Conservation (phyloP, 768 basidiomycete genomes). For the Sporobolomyces pararoseus region DNA sequence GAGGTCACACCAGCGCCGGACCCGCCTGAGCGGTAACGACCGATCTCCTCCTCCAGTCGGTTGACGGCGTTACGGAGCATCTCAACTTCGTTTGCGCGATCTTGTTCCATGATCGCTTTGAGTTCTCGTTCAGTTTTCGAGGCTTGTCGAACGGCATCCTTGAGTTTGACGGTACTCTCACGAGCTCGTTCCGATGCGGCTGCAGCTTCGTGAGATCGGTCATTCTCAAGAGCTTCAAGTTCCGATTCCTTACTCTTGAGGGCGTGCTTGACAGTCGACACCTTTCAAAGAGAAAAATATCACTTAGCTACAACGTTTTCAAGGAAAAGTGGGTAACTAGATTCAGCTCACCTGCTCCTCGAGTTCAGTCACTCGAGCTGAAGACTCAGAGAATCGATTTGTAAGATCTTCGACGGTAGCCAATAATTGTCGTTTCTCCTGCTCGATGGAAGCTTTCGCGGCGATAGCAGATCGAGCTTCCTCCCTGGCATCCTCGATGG, state of each 20-base stretch:
- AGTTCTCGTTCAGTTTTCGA: constrained; percentile 57
- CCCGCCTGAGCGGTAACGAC: neutral
- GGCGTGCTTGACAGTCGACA: constrained; percentile 1
- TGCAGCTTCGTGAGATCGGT: constrained; percentile 24
- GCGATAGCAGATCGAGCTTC: neutral
- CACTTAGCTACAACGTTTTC: neutral
- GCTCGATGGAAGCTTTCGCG: constrained; percentile 1
- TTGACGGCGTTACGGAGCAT: constrained; percentile 17
- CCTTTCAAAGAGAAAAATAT: neutral
- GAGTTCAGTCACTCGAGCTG: neutral
- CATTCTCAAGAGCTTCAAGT: constrained; percentile 51
- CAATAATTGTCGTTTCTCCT: neutral
- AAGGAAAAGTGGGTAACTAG: neutral
- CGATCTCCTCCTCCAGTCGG: constrained; percentile 28
- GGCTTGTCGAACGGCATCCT: constrained; percentile 24
- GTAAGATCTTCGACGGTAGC: neutral
- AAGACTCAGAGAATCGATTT: neutral
- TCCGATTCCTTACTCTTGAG: constrained; percentile 50
- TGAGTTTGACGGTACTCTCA: constrained; percentile 28
- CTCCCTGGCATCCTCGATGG: constrained; percentile 6
- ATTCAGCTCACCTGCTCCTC: constrained; percentile 5
- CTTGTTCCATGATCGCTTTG: constrained; percentile 61
- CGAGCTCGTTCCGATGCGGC: constrained; percentile 12
- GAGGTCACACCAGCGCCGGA: neutral
- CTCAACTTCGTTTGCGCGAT: constrained; percentile 23